phyloP scores from a whole-genome alignment of 345 rosid species.

The Corchorus capsularis region DNA sequence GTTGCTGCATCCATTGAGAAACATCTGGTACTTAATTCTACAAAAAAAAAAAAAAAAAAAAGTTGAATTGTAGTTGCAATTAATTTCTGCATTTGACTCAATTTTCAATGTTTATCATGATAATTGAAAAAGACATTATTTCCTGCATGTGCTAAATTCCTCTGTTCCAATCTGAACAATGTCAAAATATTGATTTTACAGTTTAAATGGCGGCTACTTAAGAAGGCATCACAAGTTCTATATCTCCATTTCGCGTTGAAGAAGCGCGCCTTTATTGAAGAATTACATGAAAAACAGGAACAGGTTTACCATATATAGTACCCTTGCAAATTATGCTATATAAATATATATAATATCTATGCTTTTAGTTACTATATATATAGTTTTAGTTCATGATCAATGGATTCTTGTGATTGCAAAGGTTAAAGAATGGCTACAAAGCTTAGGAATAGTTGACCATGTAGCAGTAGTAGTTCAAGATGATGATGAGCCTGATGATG shows the following conservation, averaged over 20 bases:
- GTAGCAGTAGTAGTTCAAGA: slow-evolving; percentile 72
- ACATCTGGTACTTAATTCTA: too few relatives aligned
- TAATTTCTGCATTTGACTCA: too few relatives aligned
- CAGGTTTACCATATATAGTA: slow-evolving; percentile 45
- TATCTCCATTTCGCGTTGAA: slow-evolving; percentile 80
- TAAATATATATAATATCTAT: too few relatives aligned
- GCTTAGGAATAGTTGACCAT: slow-evolving; percentile 78
- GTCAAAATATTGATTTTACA: slow-evolving; percentile 29
- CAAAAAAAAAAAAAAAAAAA: too few relatives aligned
- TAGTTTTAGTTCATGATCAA: background rate
- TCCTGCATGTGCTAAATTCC: background rate
- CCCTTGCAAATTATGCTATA: background rate
- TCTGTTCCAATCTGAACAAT: background rate
- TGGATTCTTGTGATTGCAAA: slow-evolving; percentile 22
- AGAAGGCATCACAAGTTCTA: slow-evolving; percentile 95
- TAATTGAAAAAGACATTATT: too few relatives aligned
- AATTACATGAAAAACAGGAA: slow-evolving; percentile 85
- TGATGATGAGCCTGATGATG: slow-evolving; percentile 90
- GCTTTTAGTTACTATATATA: background rate
- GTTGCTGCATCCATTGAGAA: too few relatives aligned
- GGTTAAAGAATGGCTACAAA: slow-evolving; percentile 95
- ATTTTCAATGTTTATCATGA: too few relatives aligned
- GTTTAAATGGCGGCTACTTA: slow-evolving; percentile 82
- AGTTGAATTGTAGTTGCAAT: too few relatives aligned
- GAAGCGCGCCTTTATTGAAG: slow-evolving; percentile 76